phyloP scores from a whole-genome alignment of 2,329 filamentous ascomycete genomes.

The Pseudopithomyces chartarum region DNA sequence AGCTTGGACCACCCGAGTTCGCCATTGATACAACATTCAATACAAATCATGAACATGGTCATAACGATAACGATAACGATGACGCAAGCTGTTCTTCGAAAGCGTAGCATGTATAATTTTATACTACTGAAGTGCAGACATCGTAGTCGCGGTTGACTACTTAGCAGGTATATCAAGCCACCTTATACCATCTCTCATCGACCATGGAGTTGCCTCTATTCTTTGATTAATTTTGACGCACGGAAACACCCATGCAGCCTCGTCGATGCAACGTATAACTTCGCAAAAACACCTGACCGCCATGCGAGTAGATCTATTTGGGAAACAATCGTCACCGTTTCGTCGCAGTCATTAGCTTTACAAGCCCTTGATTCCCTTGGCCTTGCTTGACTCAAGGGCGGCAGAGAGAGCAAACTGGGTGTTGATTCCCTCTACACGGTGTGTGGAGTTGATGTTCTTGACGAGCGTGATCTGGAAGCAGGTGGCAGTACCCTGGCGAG shows the following conservation, averaged over 20 bases:
- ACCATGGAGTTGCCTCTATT: neutral
- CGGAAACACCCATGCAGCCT: neutral
- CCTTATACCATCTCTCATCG: neutral
- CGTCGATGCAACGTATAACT: neutral
- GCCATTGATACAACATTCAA: no score
- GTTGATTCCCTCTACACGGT: constrained; percentile 75
- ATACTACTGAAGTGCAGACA: no score
- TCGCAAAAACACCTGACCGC: constrained; percentile 1
- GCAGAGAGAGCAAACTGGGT: constrained; percentile 72
- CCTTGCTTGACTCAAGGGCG: constrained; percentile 61
- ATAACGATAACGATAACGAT: no score
- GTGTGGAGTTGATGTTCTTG: constrained; percentile 88
- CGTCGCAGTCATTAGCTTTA: constrained; percentile 2
- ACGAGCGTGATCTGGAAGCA: constrained; percentile 87
- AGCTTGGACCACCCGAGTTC: no score
- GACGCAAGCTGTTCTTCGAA: neutral
- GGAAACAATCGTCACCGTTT: neutral
- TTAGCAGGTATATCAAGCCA: neutral
- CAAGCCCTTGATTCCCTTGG: constrained; percentile 29
- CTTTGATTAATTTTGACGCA: neutral
- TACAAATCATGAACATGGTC: no score
- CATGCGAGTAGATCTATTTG: neutral
- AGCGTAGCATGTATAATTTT: neutral
- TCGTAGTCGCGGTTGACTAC: neutral
- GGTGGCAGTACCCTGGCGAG: constrained; percentile 80